Evolutionary conservation across 805 yeast genomes (phyloP).

Genomic region (Nakazawaea ishiwadae): DNA sequence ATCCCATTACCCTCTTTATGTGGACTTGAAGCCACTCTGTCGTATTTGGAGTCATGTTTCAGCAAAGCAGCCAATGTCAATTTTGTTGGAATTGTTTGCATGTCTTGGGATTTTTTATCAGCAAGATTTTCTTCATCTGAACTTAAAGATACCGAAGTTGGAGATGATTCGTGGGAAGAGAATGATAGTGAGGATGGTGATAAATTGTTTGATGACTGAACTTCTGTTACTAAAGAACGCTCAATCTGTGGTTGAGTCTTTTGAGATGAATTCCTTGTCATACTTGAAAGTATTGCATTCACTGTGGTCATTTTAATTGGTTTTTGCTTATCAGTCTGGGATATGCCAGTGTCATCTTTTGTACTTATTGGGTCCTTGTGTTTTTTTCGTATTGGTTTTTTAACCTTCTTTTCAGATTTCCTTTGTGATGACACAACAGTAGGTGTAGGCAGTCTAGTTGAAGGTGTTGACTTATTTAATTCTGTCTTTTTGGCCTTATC

Average conservation of each 20-base stretch:
- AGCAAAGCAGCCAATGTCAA: slow-evolving; percentile 19
- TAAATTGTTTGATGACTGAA: background rate
- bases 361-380: background rate
- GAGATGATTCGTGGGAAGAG: slow-evolving; percentile 9
- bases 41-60: slow-evolving; percentile 13
- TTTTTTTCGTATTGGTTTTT: slow-evolving; percentile 11
- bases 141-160: slow-evolving; percentile 4
- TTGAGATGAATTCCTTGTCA: background rate
- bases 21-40: slow-evolving; percentile 1
- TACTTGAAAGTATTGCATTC: slow-evolving; percentile 2
- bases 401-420: slow-evolving; percentile 15
- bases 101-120: background rate
- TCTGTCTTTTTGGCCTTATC: slow-evolving; percentile 19
- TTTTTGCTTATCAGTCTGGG: background rate
- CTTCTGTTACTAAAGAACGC: too few relatives aligned
- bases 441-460: slow-evolving; percentile 4
- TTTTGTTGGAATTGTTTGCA: background rate
- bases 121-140: slow-evolving; percentile 1
- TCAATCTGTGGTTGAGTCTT: background rate
- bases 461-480: background rate
- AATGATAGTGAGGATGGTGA: background rate
- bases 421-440: slow-evolving; percentile 12
- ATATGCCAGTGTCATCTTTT: background rate
- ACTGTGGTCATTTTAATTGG: slow-evolving; percentile 1
- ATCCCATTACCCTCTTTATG: too few relatives aligned